Base-by-base conservation (phyloP, 768 basidiomycete species). In the Auricularia sp. region DNA sequence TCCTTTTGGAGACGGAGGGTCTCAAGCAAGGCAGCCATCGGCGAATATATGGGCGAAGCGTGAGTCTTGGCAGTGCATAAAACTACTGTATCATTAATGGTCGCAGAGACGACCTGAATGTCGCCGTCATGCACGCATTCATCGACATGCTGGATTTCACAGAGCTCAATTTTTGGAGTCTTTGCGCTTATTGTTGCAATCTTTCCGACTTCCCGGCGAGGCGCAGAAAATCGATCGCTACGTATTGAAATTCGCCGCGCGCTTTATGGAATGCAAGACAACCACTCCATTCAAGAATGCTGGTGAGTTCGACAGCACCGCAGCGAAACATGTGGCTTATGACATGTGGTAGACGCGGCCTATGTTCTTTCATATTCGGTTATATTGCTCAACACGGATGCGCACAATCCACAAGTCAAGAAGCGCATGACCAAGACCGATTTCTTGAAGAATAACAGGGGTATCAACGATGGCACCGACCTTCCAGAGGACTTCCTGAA, bases 221-320 rank as follows among this genome's bases (percentile, higher is more conserved):
- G 80, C 93, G 0, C 97, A 99, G 75, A 98, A 98, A 77, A 98
- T 99, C 69, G 97, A 99, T 81, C 87, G 97, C 8, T 98, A 85
- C 77, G 95, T 99, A 93, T 84, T 98, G 63, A 99, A 99, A 75
- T 99, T 98, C 71, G 96, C 97, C 8, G 95, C 98, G 73, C 85
- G 94, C 42, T 99, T 93, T 73, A 93, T 98, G 67, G 91, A 87
- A 12, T 88, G 87, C 64, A 98, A 98, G 73, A 76, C 85, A 0
- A 83, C 87, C 68, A 90, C 90, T 1, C 81, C 84, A 2, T 99
- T 98, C 71, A 90, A 91, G 61, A 98, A 98, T 75, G 97, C 97
- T 70, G 95, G 91, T 91, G 35, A 5, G 33, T 47, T 1, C 44
- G 8, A 8, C 59, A 18, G 68, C 23, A 3, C 21, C 21, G 14